Percentiles rank a stretch among this genome's conserved stretches.
phyloP scores from a whole-genome alignment of 2,329 filamentous ascomycete genomes.

The Curvularia lunata region DNA sequence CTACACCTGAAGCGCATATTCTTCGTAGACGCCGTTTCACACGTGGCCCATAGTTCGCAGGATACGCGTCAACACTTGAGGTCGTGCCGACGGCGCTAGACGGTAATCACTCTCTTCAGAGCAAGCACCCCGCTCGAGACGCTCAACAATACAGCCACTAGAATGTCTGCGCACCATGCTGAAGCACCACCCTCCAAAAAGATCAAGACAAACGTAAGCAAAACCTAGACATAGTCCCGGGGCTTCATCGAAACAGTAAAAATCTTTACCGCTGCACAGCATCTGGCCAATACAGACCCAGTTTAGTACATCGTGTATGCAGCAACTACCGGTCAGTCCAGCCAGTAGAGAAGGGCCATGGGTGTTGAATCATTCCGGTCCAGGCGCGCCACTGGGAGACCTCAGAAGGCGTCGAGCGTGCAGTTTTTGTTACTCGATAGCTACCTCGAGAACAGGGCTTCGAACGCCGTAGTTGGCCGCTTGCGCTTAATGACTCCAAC shows the following conservation, averaged over 20 bases:
- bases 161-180: slow-evolving; percentile 12
- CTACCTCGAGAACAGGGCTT: slow-evolving; percentile 26
- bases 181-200: neutral
- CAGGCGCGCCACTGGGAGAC: slow-evolving; percentile 23
- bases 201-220: slow-evolving; percentile 23
- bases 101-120: slow-evolving; percentile 1
- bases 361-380: slow-evolving; percentile 11
- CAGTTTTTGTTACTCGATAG: slow-evolving; percentile 48
- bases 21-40: neutral
- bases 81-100: slow-evolving; percentile 1
- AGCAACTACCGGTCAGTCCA: slow-evolving; percentile 10
- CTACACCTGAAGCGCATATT: neutral
- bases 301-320: slow-evolving; percentile 11
- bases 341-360: slow-evolving; percentile 10
- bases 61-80: neutral
- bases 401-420: slow-evolving; percentile 9
- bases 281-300: slow-evolving; percentile 17
- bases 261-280: slow-evolving; percentile 16
- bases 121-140: slow-evolving; percentile 2
- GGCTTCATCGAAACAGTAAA: slow-evolving; percentile 16
- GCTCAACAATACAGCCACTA: slow-evolving; percentile 10
- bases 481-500: slow-evolving; percentile 10
- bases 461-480: slow-evolving; percentile 20
- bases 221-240: slow-evolving; percentile 11
- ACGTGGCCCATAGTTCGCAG: neutral